Evolutionary conservation across 352 stramenopile species (phyloP).

Genomic region (Thalassiosira oceanica): DNA sequence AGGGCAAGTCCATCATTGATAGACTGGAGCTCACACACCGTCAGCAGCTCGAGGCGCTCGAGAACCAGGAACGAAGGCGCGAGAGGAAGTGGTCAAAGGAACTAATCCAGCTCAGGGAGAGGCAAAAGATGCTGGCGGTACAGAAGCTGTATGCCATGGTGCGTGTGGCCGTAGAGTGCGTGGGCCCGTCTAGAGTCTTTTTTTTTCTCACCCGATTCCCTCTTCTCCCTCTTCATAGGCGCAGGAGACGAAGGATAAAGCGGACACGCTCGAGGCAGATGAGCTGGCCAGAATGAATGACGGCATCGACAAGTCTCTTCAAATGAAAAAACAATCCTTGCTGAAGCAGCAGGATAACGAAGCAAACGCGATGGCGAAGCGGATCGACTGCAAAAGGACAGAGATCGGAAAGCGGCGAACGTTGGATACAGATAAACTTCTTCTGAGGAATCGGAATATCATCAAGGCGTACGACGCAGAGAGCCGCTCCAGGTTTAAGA

Average conservation of each 20-base stretch:
- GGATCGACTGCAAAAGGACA: constrained; percentile 90
- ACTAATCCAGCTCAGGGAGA: constrained; percentile 90
- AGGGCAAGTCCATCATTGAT: constrained; percentile 91
- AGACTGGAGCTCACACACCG: constrained; percentile 92
- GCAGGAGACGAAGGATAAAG: constrained; percentile 93
- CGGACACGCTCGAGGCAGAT: constrained; percentile 90
- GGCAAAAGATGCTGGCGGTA: constrained; percentile 91
- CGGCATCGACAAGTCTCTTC: constrained; percentile 41
- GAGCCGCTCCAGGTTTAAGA: no score
- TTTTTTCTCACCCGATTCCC: no score
- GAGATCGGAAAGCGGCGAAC: constrained; percentile 92
- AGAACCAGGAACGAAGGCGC: constrained; percentile 78
- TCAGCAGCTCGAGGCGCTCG: constrained; percentile 84
- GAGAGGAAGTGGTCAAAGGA: constrained; percentile 90
- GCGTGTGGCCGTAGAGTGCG: no score
- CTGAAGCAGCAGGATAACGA: constrained; percentile 90
- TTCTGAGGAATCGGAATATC: constrained; percentile 94
- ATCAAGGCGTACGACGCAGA: constrained; percentile 91
- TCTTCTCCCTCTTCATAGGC: no score
- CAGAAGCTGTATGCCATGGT: constrained; percentile 93
- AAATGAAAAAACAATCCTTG: constrained; percentile 86
- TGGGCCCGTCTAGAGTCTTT: no score
- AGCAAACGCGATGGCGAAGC: constrained; percentile 90
- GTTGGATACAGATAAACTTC: constrained; percentile 89
- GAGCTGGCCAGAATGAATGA: constrained; percentile 87